These are phyloP conservation scores for Fusarium sp. DNA, from an alignment of 2,329 filamentous ascomycete genomes.

Conservation along the genomic window DNA sequence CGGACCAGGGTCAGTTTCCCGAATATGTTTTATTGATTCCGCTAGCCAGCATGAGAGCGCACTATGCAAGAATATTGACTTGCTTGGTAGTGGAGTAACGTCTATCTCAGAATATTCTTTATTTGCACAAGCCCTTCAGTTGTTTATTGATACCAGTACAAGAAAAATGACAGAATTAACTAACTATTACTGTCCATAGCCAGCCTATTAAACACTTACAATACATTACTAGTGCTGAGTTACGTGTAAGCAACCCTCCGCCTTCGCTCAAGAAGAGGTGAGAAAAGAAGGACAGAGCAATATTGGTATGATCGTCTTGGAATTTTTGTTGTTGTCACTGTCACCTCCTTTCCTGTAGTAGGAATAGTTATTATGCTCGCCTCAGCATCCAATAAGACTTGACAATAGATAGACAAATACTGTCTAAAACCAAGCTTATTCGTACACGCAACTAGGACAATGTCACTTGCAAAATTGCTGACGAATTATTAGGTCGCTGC, in stretches of 20 bases:
- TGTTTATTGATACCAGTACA: not conserved
- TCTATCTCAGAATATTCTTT: not conserved
- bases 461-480: conserved; percentile 12
- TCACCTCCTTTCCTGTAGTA: conserved; percentile 4
- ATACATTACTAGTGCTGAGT: not conserved
- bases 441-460: not conserved
- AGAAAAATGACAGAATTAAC: too few relatives aligned
- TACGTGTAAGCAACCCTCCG: conserved; percentile 3
- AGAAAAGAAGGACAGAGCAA: conserved; percentile 10
- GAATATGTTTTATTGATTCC: not conserved
- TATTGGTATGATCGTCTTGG: not conserved
- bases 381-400: conserved; percentile 9
- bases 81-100: not conserved
- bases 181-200: too few relatives aligned
- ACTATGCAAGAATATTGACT: not conserved
- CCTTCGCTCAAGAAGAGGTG: not conserved
- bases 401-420: too few relatives aligned
- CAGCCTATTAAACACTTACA: not conserved
- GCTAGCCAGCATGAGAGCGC: not conserved
- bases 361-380: not conserved
- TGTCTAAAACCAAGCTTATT: not conserved
- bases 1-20: conserved; percentile 6
- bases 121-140: not conserved
- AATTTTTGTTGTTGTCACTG: conserved; percentile 7
- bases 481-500: conserved; percentile 10